Conservation (phyloP, 805 yeast genomes). For the Monosporozyma aerobia region DNA sequence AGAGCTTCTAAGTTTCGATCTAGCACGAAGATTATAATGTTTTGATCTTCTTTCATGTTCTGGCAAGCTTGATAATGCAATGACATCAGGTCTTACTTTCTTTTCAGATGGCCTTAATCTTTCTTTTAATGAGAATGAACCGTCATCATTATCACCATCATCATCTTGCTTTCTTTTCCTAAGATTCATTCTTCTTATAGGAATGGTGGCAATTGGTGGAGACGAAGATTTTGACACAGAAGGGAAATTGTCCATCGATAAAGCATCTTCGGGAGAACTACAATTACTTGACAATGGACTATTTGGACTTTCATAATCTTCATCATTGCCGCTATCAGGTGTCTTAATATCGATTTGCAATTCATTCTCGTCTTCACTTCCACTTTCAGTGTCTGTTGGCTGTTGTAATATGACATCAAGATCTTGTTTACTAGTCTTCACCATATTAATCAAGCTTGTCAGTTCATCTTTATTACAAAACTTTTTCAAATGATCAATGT, state of each 20-base stretch:
- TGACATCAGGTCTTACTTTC: slow-evolving; percentile 22
- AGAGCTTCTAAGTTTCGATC: slow-evolving; percentile 22
- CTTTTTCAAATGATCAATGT: slow-evolving; percentile 15
- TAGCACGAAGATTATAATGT: slow-evolving; percentile 27
- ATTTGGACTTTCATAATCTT: neutral
- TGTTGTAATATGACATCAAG: slow-evolving; percentile 17
- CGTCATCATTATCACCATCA: slow-evolving; percentile 1
- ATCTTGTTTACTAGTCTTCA: slow-evolving; percentile 23
- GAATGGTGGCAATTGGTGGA: neutral
- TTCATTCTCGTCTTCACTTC: slow-evolving; percentile 1
- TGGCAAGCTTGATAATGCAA: slow-evolving; percentile 15
- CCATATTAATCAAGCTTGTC: slow-evolving; percentile 21
- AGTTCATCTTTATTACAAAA: slow-evolving; percentile 23
- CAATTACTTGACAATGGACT: slow-evolving; percentile 1
- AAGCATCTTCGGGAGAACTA: neutral
- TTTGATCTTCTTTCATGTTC: slow-evolving; percentile 24
- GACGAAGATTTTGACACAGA: slow-evolving; percentile 1
- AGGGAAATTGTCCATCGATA: neutral
- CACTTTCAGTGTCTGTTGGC: slow-evolving; percentile 6
- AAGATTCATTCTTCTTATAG: neutral
- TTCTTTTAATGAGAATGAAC: slow-evolving; percentile 6
- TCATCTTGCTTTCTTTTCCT: slow-evolving; percentile 4
- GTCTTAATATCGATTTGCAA: neutral
- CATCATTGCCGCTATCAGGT: neutral
- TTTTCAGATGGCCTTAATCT: slow-evolving; percentile 21